Conservation (phyloP, 2,329 filamentous ascomycete species). For the Ophiostoma ips region DNA sequence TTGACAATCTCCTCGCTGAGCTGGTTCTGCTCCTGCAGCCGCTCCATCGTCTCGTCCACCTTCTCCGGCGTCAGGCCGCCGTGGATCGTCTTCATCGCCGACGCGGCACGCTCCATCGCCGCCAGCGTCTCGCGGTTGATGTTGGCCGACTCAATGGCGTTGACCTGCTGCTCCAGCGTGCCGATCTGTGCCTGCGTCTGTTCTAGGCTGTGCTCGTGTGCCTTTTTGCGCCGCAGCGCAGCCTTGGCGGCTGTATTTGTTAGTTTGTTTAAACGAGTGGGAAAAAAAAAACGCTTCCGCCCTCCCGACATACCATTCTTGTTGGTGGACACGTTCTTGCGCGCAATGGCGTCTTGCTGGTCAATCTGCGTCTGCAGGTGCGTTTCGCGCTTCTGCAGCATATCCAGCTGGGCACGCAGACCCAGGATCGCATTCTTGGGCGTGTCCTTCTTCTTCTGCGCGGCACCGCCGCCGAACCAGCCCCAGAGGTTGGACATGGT, state of each 20-base stretch:
- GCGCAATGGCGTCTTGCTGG: constrained; percentile 76
- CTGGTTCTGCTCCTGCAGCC: constrained; percentile 78
- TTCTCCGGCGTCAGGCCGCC: constrained; percentile 82
- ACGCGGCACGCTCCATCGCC: constrained; percentile 82
- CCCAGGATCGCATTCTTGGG: constrained; percentile 94
- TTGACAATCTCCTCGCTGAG: constrained; percentile 86
- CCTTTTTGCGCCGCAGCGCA: constrained; percentile 87
- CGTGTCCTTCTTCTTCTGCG: constrained; percentile 78
- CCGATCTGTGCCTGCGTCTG: constrained; percentile 82
- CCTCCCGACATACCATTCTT: constrained; percentile 58
- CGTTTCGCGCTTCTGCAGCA: constrained; percentile 92
- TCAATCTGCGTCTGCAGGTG: constrained; percentile 86
- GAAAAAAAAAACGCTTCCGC: not conserved
- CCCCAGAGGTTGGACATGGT: constrained; percentile 58
- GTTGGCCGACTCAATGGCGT: constrained; percentile 92
- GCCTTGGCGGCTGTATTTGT: constrained; percentile 63
- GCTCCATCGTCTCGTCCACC: constrained; percentile 91
- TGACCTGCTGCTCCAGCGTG: constrained; percentile 89
- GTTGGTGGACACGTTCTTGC: constrained; percentile 79
- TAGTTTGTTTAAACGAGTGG: not conserved
- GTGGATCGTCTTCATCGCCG: constrained; percentile 89
- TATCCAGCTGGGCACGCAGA: constrained; percentile 79
- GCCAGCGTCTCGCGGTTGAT: constrained; percentile 95
- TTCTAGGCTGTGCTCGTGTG: constrained; percentile 78
- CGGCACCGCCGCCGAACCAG: constrained; percentile 79